Evolutionary conservation across 2,329 filamentous ascomycete species (phyloP), one percentile per base, ranked within the genome.

Genomic region (Cladophialophora carrionii): DNA sequence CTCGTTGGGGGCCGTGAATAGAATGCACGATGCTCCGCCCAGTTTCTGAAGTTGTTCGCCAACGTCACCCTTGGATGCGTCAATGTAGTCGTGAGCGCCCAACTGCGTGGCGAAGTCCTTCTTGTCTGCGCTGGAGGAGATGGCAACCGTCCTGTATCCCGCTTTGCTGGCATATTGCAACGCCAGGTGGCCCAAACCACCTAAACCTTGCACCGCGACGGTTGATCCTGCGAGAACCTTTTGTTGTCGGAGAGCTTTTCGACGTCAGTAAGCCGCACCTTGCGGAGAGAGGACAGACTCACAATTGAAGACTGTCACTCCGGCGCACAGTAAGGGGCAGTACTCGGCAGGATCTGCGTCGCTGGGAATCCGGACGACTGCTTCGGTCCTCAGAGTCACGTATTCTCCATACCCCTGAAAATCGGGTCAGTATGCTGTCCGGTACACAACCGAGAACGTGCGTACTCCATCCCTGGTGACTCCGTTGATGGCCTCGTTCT

Each of bases 401-500:
- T 79, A 79, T 72, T 80, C 73, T 12, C 72, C 77, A 64, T 78
- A 92, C 41, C 90, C 90, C 57, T 60, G n/a, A 24, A 22, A 8
- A 29, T 29, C 20, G 24, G 20, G 52, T 54, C 29, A 59, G 31
- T 5, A 29, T 7, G 22, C 32, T 7, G 26, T 20, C 46, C 3
- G 32, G 26, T 51, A 5, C 43, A n/a, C 12, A 3, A 22, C 17
- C 10, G 43, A 9, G 5, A 20, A 41, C 1, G 32, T 5, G 46
- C 57, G 12, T 51, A 60, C 57, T 57, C 90, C 90, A 68, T 90
- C 82, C 46, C 78, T 79, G 2, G 79, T 85, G 4, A 90, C 82
- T 12, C 90, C 90, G 74, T 91, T 92, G 73, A 91, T 74, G 0
- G 76, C 74, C 55, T 74, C 78, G 69, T 88, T 85, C 24, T 85